These are phyloP conservation scores for Pelargonium australe DNA, from an alignment of 441 rosid genomes.

Conservation along the genomic window DNA sequence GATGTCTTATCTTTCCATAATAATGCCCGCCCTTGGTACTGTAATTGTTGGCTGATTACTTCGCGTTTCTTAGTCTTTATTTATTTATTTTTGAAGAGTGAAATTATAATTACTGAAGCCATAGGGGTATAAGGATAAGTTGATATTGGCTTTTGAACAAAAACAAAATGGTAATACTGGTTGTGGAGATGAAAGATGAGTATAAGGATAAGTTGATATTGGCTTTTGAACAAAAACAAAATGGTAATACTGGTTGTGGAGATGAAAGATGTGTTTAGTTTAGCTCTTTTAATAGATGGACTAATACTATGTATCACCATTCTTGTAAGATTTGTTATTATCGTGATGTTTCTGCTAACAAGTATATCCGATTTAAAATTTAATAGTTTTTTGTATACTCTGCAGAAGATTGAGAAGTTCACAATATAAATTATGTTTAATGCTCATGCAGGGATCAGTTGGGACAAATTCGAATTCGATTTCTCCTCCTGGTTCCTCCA, in stretches of 20 bases:
- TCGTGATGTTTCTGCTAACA: neutral
- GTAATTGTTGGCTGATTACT: neutral
- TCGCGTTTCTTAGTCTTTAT: neutral
- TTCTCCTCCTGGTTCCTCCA: slow-evolving; percentile 40
- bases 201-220: slow-evolving; percentile 6
- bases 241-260: neutral
- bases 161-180: neutral
- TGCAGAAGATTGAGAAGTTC: slow-evolving; percentile 2
- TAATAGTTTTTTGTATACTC: neutral
- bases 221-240: neutral
- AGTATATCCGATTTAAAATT: neutral
- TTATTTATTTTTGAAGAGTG: neutral
- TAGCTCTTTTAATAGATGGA: neutral
- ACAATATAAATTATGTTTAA: slow-evolving; percentile 14
- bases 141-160: slow-evolving; percentile 3
- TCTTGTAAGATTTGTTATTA: neutral
- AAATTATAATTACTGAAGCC: neutral
- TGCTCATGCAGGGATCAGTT: slow-evolving; percentile 45
- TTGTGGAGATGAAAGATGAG: neutral
- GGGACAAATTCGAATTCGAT: slow-evolving; percentile 34
- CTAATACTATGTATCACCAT: neutral
- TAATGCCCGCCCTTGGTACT: slow-evolving; percentile 9
- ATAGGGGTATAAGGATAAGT: neutral
- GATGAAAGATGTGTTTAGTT: neutral
- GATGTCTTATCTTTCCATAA: slow-evolving; percentile 3